These are phyloP conservation scores for Senna tora DNA, from an alignment of 306 rosid genomes.

Conservation along the genomic window DNA sequence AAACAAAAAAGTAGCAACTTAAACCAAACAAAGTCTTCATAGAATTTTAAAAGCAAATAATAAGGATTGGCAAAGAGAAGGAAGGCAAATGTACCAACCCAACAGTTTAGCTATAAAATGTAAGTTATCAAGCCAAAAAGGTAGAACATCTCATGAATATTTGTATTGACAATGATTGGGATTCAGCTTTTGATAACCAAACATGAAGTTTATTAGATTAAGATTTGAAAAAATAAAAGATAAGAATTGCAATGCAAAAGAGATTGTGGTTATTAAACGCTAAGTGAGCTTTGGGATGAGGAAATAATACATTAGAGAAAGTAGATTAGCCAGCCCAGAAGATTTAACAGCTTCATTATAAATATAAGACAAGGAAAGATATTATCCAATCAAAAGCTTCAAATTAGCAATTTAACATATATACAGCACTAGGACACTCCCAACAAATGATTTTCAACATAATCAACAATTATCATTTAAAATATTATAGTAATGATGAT, in stretches of 20 bases:
- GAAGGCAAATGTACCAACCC: not conserved
- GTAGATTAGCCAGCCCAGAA: not conserved
- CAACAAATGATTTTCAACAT: constrained; percentile 15
- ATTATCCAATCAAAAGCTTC: not conserved
- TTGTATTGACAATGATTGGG: constrained; percentile 3
- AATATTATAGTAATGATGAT: not conserved
- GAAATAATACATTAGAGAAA: constrained; percentile 18
- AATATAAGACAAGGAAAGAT: not conserved
- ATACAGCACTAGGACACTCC: not conserved
- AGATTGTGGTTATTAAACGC: not conserved
- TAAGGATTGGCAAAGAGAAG: not conserved
- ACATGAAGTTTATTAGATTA: constrained; percentile 2
- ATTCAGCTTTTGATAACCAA: constrained; percentile 6
- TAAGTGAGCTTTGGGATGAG: constrained; percentile 13
- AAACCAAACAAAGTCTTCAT: not conserved
- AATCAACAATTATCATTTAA: constrained; percentile 4
- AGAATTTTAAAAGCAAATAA: not conserved
- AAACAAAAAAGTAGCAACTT: not conserved
- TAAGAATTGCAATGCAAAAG: constrained; percentile 21
- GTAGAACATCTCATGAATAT: constrained; percentile 11
- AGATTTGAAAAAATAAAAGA: not conserved
- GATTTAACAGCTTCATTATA: not conserved
- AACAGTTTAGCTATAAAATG: constrained; percentile 6
- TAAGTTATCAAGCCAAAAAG: not conserved
- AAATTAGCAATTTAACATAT: not conserved